Evolutionary conservation across 352 stramenopile species (phyloP).

Genomic region (Globisporangium polare): DNA sequence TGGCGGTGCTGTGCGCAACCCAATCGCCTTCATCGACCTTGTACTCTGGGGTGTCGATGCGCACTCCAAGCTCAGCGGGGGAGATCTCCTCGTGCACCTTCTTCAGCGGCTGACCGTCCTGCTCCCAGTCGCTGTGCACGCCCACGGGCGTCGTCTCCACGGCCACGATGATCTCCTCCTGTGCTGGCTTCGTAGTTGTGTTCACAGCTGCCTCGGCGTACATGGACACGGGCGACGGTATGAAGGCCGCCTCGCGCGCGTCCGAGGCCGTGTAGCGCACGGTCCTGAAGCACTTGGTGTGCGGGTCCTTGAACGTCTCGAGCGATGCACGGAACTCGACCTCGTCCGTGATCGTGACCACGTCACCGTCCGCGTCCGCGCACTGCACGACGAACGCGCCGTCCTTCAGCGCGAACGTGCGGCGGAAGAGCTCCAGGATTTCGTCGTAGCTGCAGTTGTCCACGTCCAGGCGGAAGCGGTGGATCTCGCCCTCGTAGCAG

Average conservation of each 20-base stretch:
- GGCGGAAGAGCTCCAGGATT: constrained; percentile 47
- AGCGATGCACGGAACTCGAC: constrained; percentile 64
- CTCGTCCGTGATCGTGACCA: constrained; percentile 67
- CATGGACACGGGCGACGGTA: constrained; percentile 8
- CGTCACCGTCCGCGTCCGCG: constrained; percentile 70
- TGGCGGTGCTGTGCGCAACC: constrained; percentile 81
- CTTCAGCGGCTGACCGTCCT: constrained; percentile 70
- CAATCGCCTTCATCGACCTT: constrained; percentile 83
- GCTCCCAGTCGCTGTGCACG: constrained; percentile 67
- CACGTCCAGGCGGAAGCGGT: constrained; percentile 73
- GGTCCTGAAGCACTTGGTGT: constrained; percentile 32
- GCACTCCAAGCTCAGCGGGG: constrained; percentile 73
- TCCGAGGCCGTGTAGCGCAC: constrained; percentile 66
- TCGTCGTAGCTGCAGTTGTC: constrained; percentile 36
- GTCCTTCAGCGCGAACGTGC: constrained; percentile 50
- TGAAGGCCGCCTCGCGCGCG: constrained; percentile 28
- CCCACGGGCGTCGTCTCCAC: constrained; percentile 19
- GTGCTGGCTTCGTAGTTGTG: constrained; percentile 10
- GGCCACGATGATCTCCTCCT: constrained; percentile 21
- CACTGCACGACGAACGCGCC: constrained; percentile 74
- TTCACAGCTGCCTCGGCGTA: constrained; percentile 22
- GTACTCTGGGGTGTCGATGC: constrained; percentile 87
- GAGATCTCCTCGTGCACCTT: constrained; percentile 78
- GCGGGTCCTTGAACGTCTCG: constrained; percentile 40
- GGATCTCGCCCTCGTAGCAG: constrained; percentile 78